These are phyloP conservation scores for Hordeum pubiflorum DNA, from an alignment of 202 grass and related monocot species.

Conservation along the genomic window DNA sequence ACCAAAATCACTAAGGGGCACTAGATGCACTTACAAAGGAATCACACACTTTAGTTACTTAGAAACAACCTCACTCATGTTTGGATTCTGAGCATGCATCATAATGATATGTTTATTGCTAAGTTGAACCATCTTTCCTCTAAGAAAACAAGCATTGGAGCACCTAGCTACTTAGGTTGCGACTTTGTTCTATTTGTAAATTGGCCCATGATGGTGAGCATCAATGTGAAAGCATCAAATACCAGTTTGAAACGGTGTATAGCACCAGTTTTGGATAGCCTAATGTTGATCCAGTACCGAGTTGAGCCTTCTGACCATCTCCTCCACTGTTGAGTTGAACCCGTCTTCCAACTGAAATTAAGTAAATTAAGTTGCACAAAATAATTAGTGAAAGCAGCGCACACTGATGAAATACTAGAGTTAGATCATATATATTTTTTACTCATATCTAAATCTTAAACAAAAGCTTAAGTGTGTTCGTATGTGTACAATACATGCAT, in stretches of 20 bases:
- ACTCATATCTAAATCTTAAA: not conserved
- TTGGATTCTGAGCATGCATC: not conserved
- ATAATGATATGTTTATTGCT: not conserved
- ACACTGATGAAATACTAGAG: not conserved
- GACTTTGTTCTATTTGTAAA: not conserved
- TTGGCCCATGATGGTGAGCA: not conserved
- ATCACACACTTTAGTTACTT: no score
- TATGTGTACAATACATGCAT: not conserved
- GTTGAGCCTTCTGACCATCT: constrained; percentile 43
- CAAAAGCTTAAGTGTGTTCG: not conserved
- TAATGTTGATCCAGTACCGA: constrained; percentile 29
- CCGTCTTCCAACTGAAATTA: constrained; percentile 42
- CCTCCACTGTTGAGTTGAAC: constrained; percentile 31
- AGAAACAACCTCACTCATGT: not conserved
- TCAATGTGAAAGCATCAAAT: not conserved
- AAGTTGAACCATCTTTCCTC: not conserved
- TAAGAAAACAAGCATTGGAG: not conserved
- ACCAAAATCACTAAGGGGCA: no score
- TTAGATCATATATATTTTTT: no score
- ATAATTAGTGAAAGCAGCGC: not conserved
- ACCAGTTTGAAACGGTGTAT: not conserved
- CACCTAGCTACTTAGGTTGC: not conserved
- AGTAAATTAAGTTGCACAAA: not conserved
- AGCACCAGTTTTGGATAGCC: not conserved
- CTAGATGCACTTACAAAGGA: no score